Conservation (phyloP, 108 stramenopile genomes). For the Skeletonema potamos region DNA sequence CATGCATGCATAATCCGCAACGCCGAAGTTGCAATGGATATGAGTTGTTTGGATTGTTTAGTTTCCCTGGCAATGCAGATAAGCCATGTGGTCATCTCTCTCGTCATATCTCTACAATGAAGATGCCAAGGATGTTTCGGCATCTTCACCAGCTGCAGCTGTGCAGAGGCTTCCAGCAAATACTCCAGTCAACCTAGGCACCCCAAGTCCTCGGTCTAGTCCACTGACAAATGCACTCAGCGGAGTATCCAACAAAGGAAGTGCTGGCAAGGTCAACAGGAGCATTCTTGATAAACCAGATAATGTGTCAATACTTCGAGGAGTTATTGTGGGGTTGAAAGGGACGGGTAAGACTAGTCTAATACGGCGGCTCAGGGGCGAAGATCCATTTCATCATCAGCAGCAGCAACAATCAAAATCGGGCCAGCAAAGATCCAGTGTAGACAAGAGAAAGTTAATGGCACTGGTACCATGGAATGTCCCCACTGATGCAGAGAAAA, state of each 20-base stretch:
- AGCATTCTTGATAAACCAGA: background rate
- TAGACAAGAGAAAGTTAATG: slow-evolving; percentile 31
- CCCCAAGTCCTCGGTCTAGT: background rate
- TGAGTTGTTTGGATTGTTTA: too few relatives aligned
- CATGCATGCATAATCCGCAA: too few relatives aligned
- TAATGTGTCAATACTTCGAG: slow-evolving; percentile 25
- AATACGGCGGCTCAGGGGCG: slow-evolving; percentile 40
- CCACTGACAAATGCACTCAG: background rate
- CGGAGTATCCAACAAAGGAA: background rate
- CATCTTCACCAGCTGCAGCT: background rate
- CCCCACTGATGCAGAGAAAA: slow-evolving; percentile 1
- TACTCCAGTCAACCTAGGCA: background rate
- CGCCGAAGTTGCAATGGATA: too few relatives aligned
- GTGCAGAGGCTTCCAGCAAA: background rate
- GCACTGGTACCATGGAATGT: slow-evolving; percentile 43
- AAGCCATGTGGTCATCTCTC: background rate
- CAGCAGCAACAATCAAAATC: background rate
- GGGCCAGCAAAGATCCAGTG: background rate
- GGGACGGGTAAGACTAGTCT: slow-evolving; percentile 41
- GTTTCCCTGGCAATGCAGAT: too few relatives aligned
- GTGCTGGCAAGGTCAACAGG: background rate
- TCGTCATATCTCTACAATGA: background rate
- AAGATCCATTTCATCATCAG: slow-evolving; percentile 27
- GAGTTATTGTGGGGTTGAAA: slow-evolving; percentile 32
- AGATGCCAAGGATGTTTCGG: background rate